phyloP scores from a whole-genome alignment of 345 rosid genomes.

The Syzygium aromaticum region DNA sequence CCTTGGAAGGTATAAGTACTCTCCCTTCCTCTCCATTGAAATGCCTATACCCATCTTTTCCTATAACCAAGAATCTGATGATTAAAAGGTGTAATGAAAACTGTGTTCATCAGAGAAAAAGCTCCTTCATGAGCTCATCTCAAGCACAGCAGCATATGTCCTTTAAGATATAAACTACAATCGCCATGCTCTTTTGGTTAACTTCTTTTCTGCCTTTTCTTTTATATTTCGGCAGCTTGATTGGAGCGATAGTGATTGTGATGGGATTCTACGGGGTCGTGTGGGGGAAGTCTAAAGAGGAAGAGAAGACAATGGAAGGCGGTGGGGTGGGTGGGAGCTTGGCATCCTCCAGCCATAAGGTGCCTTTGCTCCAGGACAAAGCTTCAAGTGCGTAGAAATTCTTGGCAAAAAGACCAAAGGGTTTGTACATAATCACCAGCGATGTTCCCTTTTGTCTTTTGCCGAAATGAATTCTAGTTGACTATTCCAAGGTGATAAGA shows the following conservation, averaged over 20 bases:
- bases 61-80: background rate
- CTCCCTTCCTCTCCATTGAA: background rate
- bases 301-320: background rate
- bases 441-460: background rate
- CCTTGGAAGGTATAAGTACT: background rate
- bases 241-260: background rate
- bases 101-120: background rate
- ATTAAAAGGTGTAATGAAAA: background rate
- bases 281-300: background rate
- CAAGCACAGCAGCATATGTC: background rate
- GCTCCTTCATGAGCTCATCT: background rate
- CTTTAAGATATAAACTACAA: background rate
- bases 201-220: rapidly evolving
- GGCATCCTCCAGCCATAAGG: background rate
- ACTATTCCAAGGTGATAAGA: background rate
- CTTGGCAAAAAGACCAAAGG: background rate
- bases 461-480: background rate
- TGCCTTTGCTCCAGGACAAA: background rate
- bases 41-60: background rate
- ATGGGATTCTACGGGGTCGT: background rate
- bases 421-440: background rate
- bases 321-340: background rate
- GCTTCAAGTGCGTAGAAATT: background rate
- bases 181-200: background rate
- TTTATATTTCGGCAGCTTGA: background rate